Evolutionary conservation across 352 stramenopile genomes (phyloP).

Genomic region (Pythium folliculosum): DNA sequence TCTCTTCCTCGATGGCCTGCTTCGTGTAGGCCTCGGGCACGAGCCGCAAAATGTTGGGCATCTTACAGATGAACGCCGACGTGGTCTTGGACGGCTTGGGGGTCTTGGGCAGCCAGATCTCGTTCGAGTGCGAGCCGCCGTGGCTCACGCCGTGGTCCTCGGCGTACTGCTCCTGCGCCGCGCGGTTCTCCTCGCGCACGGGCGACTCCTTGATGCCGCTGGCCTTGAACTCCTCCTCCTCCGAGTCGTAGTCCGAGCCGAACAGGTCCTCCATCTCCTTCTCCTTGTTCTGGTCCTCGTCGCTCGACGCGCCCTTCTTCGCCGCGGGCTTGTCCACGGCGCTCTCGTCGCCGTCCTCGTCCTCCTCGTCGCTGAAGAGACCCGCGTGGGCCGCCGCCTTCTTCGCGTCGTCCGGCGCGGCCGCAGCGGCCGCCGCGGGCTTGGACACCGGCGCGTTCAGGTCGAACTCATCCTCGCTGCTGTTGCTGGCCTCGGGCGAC

Average conservation of each 20-base stretch:
- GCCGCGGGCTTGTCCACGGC: constrained; percentile 24
- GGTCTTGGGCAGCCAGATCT: constrained; percentile 77
- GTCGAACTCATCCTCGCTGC: constrained; percentile 82
- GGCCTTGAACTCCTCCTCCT: constrained; percentile 88
- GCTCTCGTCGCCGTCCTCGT: constrained; percentile 38
- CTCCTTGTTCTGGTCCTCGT: constrained; percentile 35
- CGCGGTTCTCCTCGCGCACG: constrained; percentile 60
- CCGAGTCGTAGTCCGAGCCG: constrained; percentile 87
- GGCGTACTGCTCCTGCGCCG: constrained; percentile 36
- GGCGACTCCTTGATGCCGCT: constrained; percentile 85
- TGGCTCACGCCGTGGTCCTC: constrained; percentile 41
- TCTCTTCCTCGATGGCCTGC: constrained; percentile 74
- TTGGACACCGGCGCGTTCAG: constrained; percentile 42
- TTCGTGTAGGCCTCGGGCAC: constrained; percentile 79
- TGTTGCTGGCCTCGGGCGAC: constrained; percentile 71
- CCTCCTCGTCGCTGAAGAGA: constrained; percentile 76
- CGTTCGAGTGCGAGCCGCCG: constrained; percentile 40
- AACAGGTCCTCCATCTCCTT: constrained; percentile 91
- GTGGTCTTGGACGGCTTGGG: constrained; percentile 66
- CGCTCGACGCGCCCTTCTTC: constrained; percentile 21
- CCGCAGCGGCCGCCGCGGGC: constrained; percentile 11
- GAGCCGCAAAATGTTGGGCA: constrained; percentile 85
- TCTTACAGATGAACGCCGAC: constrained; percentile 76
- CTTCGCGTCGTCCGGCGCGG: constrained; percentile 7
- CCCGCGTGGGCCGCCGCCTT: constrained; percentile 39